Evolutionary conservation across 2,329 filamentous ascomycete genomes (phyloP).

Genomic region (Verticillium dahliae): DNA sequence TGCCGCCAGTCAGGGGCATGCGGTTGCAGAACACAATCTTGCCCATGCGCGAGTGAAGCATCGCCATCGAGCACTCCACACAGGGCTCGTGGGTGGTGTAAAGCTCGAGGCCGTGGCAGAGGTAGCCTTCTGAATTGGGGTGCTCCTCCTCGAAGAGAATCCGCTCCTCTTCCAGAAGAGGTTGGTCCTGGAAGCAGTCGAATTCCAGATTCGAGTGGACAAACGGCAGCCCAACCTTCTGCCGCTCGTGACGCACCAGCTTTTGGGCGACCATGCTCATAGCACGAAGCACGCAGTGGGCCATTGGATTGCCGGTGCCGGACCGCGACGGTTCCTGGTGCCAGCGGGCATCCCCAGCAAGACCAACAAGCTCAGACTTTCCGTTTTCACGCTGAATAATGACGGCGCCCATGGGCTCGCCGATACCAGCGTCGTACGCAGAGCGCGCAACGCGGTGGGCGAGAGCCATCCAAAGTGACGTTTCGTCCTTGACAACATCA

Average conservation of each 20-base stretch:
- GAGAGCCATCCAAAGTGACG: slow-evolving; percentile 60
- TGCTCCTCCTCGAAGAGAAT: slow-evolving; percentile 58
- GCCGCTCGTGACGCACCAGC: slow-evolving; percentile 49
- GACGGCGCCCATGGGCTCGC: slow-evolving; percentile 67
- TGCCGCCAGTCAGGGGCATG: slow-evolving; percentile 74
- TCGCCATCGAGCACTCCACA: slow-evolving; percentile 93
- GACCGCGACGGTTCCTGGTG: slow-evolving; percentile 40
- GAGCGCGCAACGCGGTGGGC: slow-evolving; percentile 58
- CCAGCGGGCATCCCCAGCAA: slow-evolving; percentile 74
- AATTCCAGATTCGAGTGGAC: slow-evolving; percentile 39
- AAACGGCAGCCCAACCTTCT: slow-evolving; percentile 25
- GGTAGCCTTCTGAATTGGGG: slow-evolving; percentile 70
- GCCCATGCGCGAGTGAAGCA: slow-evolving; percentile 88
- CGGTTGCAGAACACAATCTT: slow-evolving; percentile 73
- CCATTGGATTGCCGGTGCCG: slow-evolving; percentile 64
- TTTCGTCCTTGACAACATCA: slow-evolving; percentile 59
- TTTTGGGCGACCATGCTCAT: slow-evolving; percentile 77
- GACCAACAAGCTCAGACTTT: slow-evolving; percentile 55
- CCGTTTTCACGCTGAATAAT: slow-evolving; percentile 58
- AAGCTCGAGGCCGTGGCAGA: slow-evolving; percentile 88
- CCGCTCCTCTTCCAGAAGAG: slow-evolving; percentile 61
- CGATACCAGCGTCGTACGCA: slow-evolving; percentile 50
- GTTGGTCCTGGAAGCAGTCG: slow-evolving; percentile 61
- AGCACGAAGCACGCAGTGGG: slow-evolving; percentile 69
- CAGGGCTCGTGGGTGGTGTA: slow-evolving; percentile 96